These are phyloP conservation scores for Ceratocystis cubensis DNA, from an alignment of 2,329 filamentous ascomycete genomes.

Conservation along the genomic window DNA sequence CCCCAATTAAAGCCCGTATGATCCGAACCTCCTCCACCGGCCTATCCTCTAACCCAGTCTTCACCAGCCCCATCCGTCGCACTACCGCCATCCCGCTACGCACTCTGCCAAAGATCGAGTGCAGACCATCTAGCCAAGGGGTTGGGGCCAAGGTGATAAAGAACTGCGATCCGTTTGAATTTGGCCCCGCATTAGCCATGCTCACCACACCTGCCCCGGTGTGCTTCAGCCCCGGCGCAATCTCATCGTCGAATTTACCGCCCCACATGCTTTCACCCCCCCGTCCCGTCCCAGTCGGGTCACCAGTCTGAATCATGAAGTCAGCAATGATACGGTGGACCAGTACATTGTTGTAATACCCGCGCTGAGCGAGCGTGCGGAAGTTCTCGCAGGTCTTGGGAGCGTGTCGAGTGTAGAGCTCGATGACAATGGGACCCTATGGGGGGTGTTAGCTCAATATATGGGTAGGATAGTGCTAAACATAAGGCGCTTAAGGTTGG, in stretches of 20 bases:
- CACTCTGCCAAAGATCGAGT: constrained; percentile 90
- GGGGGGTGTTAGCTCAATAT: neutral
- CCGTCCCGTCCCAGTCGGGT: constrained; percentile 85
- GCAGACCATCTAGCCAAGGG: constrained; percentile 92
- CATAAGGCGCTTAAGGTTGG: neutral
- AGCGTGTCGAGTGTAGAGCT: constrained; percentile 82
- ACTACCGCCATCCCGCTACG: constrained; percentile 73
- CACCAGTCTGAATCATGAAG: constrained; percentile 94
- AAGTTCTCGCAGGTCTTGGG: constrained; percentile 88
- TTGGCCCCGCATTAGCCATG: constrained; percentile 90
- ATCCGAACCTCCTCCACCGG: constrained; percentile 77
- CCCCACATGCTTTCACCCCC: constrained; percentile 86
- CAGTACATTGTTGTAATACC: constrained; percentile 75
- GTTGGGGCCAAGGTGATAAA: constrained; percentile 91
- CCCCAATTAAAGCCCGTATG: constrained; percentile 55
- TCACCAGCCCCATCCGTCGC: constrained; percentile 75
- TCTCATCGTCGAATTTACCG: constrained; percentile 89
- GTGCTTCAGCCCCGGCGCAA: constrained; percentile 65
- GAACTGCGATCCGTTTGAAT: constrained; percentile 93
- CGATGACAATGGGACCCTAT: constrained; percentile 70
- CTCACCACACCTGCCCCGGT: constrained; percentile 85
- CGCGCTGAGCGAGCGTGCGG: constrained; percentile 59
- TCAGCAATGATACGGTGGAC: constrained; percentile 92
- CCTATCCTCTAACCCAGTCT: constrained; percentile 67
- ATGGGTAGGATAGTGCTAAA: too few species aligned